Base-by-base conservation (phyloP, 1,284 basidiomycete species). In the Rhodotorula sp. region DNA sequence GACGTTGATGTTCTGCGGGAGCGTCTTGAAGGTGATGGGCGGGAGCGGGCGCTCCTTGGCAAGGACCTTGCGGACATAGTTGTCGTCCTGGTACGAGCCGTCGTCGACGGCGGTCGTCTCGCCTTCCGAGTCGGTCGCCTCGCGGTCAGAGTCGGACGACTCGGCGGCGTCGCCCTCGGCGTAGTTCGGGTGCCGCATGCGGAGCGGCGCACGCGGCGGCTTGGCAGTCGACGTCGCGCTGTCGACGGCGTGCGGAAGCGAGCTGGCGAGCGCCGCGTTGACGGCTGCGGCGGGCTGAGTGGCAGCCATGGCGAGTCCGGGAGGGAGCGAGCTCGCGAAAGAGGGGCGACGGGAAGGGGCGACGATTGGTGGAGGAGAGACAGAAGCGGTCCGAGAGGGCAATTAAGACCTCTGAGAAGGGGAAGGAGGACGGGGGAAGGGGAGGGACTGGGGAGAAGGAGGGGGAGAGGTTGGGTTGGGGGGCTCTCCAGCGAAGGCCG, bases 31-130 rank as follows among this genome's bases (percentile, higher is more conserved):
- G 15, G 86, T 86, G 80, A 95, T 84, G 10, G 92, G 92, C 1
- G 92, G 92, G 25, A 92, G 85, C 3, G 88, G 79, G 80, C 90
- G 82, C 85, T 86, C 80, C 86, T 81, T 90, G 81, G 88, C 88
- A 80, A 96, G 86, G 6, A 91, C 92, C 82, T 91, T 88, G 64
- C 88, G 85, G 79, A 97, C 92, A 80, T 94, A 96, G 85, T 94
- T 94, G 84, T 94, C 91, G 50, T 90, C 90, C 74, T 91, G 88
- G 82, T 91, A 83, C 76, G 86, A 79, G 83, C 91, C 90, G 75
- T 84, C 84, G 70, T 79, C 78, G 51, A 79, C 78, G 22, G 77
- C 78, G 34, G 76, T 77, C 36, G 76, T 77, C 66, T 77, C 76
- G 46, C 74, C 78, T 32, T 78, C 78, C 34, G 66, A 66, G 56